Conservation (phyloP, 2,329 filamentous ascomycete species). For the Pyrenochaeta sp. region DNA sequence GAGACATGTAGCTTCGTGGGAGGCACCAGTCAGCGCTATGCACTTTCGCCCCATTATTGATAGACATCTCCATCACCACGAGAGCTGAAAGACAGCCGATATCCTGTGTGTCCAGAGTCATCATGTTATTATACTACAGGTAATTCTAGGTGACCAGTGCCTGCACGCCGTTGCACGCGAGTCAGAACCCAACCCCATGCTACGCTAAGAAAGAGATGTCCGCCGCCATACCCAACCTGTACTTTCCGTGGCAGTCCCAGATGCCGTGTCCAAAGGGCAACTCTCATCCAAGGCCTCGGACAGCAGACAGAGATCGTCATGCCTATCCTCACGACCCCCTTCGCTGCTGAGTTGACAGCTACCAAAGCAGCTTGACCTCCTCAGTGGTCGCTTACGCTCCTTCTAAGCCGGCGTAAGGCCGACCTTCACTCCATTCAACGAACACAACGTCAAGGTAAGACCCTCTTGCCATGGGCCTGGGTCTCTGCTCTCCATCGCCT, state of each 20-base stretch:
- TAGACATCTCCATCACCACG: too few species aligned
- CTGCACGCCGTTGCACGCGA: too few species aligned
- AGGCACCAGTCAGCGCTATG: too few species aligned
- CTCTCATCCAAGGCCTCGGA: constrained; percentile 1
- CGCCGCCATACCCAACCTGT: not conserved
- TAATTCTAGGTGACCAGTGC: too few species aligned
- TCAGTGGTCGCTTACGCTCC: constrained; percentile 2
- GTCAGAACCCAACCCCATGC: not conserved
- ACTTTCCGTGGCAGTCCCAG: not conserved
- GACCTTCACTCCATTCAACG: constrained; percentile 41
- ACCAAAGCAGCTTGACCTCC: constrained; percentile 13
- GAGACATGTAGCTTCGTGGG: too few species aligned
- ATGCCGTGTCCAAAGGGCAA: not conserved
- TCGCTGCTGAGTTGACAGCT: constrained; percentile 5
- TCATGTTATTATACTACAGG: too few species aligned
- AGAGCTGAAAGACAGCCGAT: too few species aligned
- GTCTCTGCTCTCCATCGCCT: constrained; percentile 39
- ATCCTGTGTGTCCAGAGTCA: too few species aligned
- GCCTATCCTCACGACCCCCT: not conserved
- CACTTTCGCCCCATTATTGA: too few species aligned
- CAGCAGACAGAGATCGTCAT: constrained; percentile 14
- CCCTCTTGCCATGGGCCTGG: constrained; percentile 39
- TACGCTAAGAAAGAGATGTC: constrained; percentile 6
- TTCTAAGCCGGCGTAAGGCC: constrained; percentile 34
- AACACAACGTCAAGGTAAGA: constrained; percentile 39